Conservation (phyloP, 2,329 filamentous ascomycete species). For the Pleomassaria siparia region DNA sequence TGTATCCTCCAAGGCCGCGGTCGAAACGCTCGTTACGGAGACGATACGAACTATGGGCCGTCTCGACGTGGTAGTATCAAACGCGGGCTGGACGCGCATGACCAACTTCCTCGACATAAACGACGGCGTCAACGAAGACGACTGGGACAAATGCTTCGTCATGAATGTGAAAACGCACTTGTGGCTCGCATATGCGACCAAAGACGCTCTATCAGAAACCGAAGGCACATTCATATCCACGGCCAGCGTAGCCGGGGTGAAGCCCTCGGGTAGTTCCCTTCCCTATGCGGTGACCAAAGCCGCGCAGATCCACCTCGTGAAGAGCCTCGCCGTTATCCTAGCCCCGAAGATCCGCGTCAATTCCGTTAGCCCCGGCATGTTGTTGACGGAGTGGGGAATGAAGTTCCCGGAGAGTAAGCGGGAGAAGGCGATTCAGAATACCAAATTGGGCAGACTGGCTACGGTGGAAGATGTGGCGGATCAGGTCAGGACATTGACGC, state of each 20-base stretch:
- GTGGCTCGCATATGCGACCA: conserved; percentile 58
- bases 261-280: conserved; percentile 62
- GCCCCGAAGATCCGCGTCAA: conserved; percentile 66
- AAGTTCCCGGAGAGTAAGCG: conserved; percentile 50
- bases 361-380: conserved; percentile 63
- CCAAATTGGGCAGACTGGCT: conserved; percentile 54
- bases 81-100: conserved; percentile 65
- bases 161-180: conserved; percentile 60
- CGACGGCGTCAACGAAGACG: conserved; percentile 59
- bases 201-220: conserved; percentile 60
- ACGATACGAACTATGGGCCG: conserved; percentile 50
- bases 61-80: conserved; percentile 50
- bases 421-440: conserved; percentile 46
- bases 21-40: conserved; percentile 48
- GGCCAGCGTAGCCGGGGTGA: conserved; percentile 65
- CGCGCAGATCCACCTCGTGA: conserved; percentile 68
- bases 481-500: conserved; percentile 37
- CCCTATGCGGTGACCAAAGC: conserved; percentile 80
- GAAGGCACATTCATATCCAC: conserved; percentile 66
- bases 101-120: conserved; percentile 60
- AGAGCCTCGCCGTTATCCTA: conserved; percentile 63
- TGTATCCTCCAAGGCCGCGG: conserved; percentile 46
- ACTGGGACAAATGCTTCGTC: conserved; percentile 67
- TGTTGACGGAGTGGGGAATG: conserved; percentile 60
- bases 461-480: conserved; percentile 53